These are phyloP conservation scores for Colletotrichum scovillei DNA, from an alignment of 2,329 filamentous ascomycete genomes.

Conservation along the genomic window DNA sequence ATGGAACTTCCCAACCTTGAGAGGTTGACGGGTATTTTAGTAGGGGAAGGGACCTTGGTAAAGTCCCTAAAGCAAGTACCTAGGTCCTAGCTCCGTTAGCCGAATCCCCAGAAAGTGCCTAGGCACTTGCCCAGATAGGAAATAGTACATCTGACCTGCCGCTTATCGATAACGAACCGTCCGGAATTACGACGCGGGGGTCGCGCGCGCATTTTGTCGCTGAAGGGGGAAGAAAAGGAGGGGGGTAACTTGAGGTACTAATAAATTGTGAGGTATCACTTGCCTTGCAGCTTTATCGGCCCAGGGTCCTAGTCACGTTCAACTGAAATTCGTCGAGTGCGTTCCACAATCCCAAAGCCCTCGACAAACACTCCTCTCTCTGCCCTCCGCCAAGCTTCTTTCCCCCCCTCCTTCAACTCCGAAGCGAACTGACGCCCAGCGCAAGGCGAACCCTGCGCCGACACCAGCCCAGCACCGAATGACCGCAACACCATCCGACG, in stretches of 20 bases:
- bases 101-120: not conserved
- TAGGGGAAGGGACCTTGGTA: not conserved
- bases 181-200: slow-evolving; percentile 23
- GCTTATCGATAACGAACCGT: slow-evolving; percentile 28
- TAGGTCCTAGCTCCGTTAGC: not conserved
- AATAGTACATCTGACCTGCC: slow-evolving; percentile 5
- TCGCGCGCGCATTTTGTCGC: not conserved
- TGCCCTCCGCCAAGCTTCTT: not conserved
- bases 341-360: slow-evolving; percentile 28
- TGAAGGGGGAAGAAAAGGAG: not conserved
- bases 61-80: not conserved
- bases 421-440: slow-evolving; percentile 26
- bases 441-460: slow-evolving; percentile 29
- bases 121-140: slow-evolving; percentile 21
- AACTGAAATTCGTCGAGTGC: slow-evolving; percentile 20
- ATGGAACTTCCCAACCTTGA: not conserved
- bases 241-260: not conserved
- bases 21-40: not conserved
- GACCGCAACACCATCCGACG: not conserved
- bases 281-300: not conserved
- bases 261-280: not conserved
- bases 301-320: slow-evolving; percentile 19
- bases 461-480: not conserved
- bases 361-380: slow-evolving; percentile 26
- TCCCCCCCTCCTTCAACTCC: slow-evolving; percentile 15